A percentile compares a stretch with the other conserved stretches of the same genome.
Evolutionary conservation across 1,139 yeast species (phyloP).

Genomic region (Pichia sp.): DNA sequence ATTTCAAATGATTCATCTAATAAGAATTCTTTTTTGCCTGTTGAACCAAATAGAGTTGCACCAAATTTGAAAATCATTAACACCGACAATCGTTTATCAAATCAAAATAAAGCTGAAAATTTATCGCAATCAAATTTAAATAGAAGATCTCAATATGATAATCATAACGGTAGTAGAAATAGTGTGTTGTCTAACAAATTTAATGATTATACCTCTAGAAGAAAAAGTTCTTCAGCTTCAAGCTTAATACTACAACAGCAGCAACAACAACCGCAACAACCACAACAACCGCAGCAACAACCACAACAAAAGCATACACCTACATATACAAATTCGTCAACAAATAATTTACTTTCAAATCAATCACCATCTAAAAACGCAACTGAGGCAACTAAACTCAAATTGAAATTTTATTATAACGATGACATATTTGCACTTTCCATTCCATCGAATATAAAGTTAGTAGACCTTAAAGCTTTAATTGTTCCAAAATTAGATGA

Average conservation of each 20-base stretch:
- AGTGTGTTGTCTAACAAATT: slow-evolving; percentile 19
- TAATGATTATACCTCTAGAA: slow-evolving; percentile 17
- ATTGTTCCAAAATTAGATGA: slow-evolving; percentile 58
- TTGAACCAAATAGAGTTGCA: slow-evolving; percentile 26
- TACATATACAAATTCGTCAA: not conserved
- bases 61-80: slow-evolving; percentile 27
- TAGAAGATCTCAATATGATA: slow-evolving; percentile 29
- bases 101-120: slow-evolving; percentile 2
- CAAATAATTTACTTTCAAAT: slow-evolving; percentile 13
- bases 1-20: slow-evolving; percentile 16
- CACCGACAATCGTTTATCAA: slow-evolving; percentile 5
- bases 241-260: slow-evolving; percentile 8
- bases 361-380: slow-evolving; percentile 7
- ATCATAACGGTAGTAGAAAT: slow-evolving; percentile 12
- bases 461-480: slow-evolving; percentile 55
- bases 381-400: slow-evolving; percentile 32
- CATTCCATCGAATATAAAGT: slow-evolving; percentile 55
- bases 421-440: slow-evolving; percentile 89
- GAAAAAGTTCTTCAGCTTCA: slow-evolving; percentile 7
- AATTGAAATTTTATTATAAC: slow-evolving; percentile 77
- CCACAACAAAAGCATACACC: no score
- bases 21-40: slow-evolving; percentile 10
- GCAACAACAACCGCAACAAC: not conserved
- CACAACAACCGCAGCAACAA: no score
- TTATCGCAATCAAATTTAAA: slow-evolving; percentile 30